phyloP scores from a whole-genome alignment of 2,329 filamentous ascomycete species.

The Daldinia eschscholtzii region DNA sequence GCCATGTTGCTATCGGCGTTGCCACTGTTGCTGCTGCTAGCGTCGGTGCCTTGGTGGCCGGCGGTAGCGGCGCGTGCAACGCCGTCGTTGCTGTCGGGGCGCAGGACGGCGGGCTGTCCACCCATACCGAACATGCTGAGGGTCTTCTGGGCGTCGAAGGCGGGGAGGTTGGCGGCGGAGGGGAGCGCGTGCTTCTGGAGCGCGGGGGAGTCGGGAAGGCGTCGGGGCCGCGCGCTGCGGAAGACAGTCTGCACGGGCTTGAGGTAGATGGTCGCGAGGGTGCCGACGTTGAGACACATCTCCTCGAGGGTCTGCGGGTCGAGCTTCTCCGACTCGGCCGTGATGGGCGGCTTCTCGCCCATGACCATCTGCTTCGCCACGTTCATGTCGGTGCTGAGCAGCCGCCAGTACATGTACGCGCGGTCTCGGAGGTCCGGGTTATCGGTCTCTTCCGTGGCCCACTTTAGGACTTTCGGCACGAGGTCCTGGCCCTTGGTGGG shows the following conservation, averaged over 20 bases:
- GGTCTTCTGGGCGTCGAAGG: slow-evolving; percentile 69
- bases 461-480: slow-evolving; percentile 94
- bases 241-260: slow-evolving; percentile 99
- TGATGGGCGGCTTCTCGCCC: slow-evolving; percentile 97
- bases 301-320: slow-evolving; percentile 93
- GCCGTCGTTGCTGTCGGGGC: slow-evolving; percentile 50
- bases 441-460: slow-evolving; percentile 99
- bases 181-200: slow-evolving; percentile 80
- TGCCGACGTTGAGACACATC: slow-evolving; percentile 96
- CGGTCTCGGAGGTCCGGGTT: slow-evolving; percentile 96
- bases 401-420: slow-evolving; percentile 99
- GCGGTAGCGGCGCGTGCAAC: neutral
- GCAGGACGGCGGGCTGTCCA: slow-evolving; percentile 64
- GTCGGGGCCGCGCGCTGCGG: slow-evolving; percentile 84
- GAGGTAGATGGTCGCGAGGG: slow-evolving; percentile 94
- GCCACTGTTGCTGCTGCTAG: slow-evolving; percentile 6
- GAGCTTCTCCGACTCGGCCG: slow-evolving; percentile 93
- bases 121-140: slow-evolving; percentile 70
- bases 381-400: slow-evolving; percentile 91
- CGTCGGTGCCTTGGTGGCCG: slow-evolving; percentile 5
- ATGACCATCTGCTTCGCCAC: slow-evolving; percentile 91
- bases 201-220: slow-evolving; percentile 84
- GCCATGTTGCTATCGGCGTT: slow-evolving; percentile 63
- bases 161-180: slow-evolving; percentile 63
- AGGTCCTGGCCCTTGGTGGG: slow-evolving; percentile 94